phyloP scores from a whole-genome alignment of 768 basidiomycete genomes.

The Mrakia blollopis region DNA sequence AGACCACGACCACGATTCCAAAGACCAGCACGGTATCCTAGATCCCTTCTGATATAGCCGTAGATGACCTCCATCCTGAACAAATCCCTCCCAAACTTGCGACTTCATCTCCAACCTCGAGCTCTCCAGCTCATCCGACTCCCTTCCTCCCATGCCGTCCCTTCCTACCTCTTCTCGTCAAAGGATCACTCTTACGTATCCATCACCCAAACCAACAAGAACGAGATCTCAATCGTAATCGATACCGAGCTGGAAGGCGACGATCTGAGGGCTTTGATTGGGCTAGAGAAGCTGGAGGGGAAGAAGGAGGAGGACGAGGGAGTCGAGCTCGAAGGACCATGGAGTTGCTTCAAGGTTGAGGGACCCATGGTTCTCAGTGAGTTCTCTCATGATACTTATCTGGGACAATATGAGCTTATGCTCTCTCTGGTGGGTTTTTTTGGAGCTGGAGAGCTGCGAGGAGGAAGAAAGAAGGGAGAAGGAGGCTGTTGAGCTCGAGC shows the following conservation, averaged over 20 bases:
- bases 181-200: constrained; percentile 50
- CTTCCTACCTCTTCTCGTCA: neutral
- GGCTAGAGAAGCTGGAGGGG: constrained; percentile 45
- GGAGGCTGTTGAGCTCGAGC: neutral
- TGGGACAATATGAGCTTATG: too few relatives aligned
- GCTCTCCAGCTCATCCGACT: constrained; percentile 18
- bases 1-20: too few relatives aligned
- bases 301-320: constrained; percentile 39
- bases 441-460: neutral
- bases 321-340: constrained; percentile 44
- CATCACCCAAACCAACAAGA: constrained; percentile 54
- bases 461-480: neutral
- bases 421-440: neutral
- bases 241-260: constrained; percentile 5
- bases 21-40: too few relatives aligned
- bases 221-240: constrained; percentile 56
- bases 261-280: constrained; percentile 46
- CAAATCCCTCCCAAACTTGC: constrained; percentile 2
- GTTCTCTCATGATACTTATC: constrained; percentile 22
- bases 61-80: neutral
- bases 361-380: constrained; percentile 65
- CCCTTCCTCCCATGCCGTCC: neutral
- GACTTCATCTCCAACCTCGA: constrained; percentile 6
- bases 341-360: constrained; percentile 48
- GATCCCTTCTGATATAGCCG: too few relatives aligned